phyloP scores from a whole-genome alignment of 768 basidiomycete genomes.

The Macrolepiota dolichaula region DNA sequence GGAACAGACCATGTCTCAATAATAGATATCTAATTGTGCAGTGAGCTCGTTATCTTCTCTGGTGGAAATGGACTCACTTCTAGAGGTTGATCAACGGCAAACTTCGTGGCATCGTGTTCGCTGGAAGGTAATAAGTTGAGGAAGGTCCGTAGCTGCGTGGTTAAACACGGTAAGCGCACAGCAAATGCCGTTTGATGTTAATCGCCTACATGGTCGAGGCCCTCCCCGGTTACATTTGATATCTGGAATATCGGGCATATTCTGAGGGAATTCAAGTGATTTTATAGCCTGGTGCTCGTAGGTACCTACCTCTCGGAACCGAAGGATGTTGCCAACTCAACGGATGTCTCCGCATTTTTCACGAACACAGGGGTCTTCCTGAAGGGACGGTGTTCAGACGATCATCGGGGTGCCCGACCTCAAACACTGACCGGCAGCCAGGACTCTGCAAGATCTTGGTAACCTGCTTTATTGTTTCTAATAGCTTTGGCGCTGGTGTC shows the following conservation, averaged over 20 bases:
- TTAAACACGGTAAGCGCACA: background rate
- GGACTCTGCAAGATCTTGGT: slow-evolving; percentile 90
- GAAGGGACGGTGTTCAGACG: background rate
- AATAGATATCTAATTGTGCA: slow-evolving; percentile 61
- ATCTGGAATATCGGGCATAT: slow-evolving; percentile 89
- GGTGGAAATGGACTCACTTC: slow-evolving; percentile 44
- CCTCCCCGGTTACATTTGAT: slow-evolving; percentile 94
- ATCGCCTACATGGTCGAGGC: slow-evolving; percentile 65
- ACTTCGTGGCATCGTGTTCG: slow-evolving; percentile 80
- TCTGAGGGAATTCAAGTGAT: slow-evolving; percentile 33
- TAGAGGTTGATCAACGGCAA: slow-evolving; percentile 72
- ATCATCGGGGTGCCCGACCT: too few species aligned
- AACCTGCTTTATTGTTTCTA: slow-evolving; percentile 91
- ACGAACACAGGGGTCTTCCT: slow-evolving; percentile 86
- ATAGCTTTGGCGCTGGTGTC: slow-evolving; percentile 90
- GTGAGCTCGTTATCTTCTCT: background rate
- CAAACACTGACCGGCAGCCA: slow-evolving; percentile 70
- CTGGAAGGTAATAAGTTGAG: slow-evolving; percentile 89
- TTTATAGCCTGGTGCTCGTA: background rate
- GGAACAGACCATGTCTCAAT: slow-evolving; percentile 89
- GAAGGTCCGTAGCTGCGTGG: slow-evolving; percentile 72
- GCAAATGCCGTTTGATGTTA: background rate
- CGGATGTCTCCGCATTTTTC: slow-evolving; percentile 74
- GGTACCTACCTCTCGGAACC: slow-evolving; percentile 61
- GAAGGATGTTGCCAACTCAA: slow-evolving; percentile 74